Base-by-base conservation (phyloP, 2,329 filamentous ascomycete genomes). In the Colletotrichum nymphaeae region DNA sequence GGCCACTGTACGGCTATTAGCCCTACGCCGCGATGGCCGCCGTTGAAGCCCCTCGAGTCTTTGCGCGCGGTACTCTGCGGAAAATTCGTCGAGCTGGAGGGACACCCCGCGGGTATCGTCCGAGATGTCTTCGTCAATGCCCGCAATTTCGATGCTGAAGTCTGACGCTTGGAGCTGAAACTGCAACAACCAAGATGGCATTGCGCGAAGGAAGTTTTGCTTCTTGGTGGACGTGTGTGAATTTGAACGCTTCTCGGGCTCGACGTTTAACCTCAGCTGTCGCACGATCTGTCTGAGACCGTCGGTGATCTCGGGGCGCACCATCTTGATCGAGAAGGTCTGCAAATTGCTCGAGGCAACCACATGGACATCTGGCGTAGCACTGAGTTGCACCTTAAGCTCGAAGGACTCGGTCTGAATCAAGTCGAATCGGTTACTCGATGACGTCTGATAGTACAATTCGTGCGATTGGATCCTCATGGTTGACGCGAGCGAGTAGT, bases 381-480 rank as follows among this genome's bases (percentile, higher is more conserved):
- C 96, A 75, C 91, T 96, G 14, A 98, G 85, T 78, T 98, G 93
- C 0, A 94, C 85, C 78, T 96, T 98, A 69, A 98, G 82, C 78
- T 99, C 97, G 71, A 98, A 90, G 1, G 92, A 93, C 78, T 99
- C 96, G 0, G 93, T 97, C 46, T 95, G 91, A 3, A 98, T 88
- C 6, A 99, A 87, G 78, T 98, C 95, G 79, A 98, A 96, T 64
- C 95, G 93, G 73, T 92, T 91, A 5, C 95, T 94, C 11, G 91
- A 90, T 26, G 93, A 92, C 0, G 95, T 98, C 79, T 98, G 97
- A 80, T 99, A 99, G 81, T 98, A 99, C 1, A 99, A 88, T 76
- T 95, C 91, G 80, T 98, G 95, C 1, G 94, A 94, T 75, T 96
- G 93, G 71, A 98, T 86, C 58, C 97, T 90, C 80, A 97, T 91